Percentiles rank a stretch among this genome's conserved stretches.
phyloP scores from a whole-genome alignment of 768 basidiomycete genomes.

The Mycena latifolia region DNA sequence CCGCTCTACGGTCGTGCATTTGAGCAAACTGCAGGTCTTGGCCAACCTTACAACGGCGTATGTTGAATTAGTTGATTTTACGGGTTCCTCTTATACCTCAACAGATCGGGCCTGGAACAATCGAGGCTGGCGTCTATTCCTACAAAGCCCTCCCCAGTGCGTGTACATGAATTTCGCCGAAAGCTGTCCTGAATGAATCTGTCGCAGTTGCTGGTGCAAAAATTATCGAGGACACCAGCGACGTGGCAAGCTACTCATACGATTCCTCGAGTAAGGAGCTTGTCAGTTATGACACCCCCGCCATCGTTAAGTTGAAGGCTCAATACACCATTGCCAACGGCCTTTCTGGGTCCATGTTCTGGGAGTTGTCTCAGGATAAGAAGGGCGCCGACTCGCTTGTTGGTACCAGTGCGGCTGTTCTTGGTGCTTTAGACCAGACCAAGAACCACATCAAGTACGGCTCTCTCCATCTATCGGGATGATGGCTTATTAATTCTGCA shows the following conservation, averaged over 20 bases:
- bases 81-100: not conserved
- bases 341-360: slow-evolving; percentile 81
- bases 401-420: slow-evolving; percentile 55
- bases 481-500: not conserved
- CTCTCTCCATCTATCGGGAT: no score
- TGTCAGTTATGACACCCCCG: slow-evolving; percentile 84
- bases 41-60: slow-evolving; percentile 76
- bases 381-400: slow-evolving; percentile 71
- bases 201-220: slow-evolving; percentile 61
- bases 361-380: slow-evolving; percentile 78
- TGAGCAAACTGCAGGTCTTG: slow-evolving; percentile 75
- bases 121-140: slow-evolving; percentile 80
- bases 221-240: slow-evolving; percentile 74
- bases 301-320: slow-evolving; percentile 74
- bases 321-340: slow-evolving; percentile 72
- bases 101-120: slow-evolving; percentile 81
- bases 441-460: slow-evolving; percentile 76
- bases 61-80: slow-evolving; percentile 32
- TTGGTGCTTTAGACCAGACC: slow-evolving; percentile 71
- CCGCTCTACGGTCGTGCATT: slow-evolving; percentile 88
- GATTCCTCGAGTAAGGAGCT: slow-evolving; percentile 74
- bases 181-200: no score
- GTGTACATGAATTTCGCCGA: slow-evolving; percentile 32
- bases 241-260: slow-evolving; percentile 86
- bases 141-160: slow-evolving; percentile 77